A percentile compares a stretch with the other conserved stretches of the same genome.
phyloP scores from a whole-genome alignment of 768 basidiomycete species.

The Plicaturopsis crispa region DNA sequence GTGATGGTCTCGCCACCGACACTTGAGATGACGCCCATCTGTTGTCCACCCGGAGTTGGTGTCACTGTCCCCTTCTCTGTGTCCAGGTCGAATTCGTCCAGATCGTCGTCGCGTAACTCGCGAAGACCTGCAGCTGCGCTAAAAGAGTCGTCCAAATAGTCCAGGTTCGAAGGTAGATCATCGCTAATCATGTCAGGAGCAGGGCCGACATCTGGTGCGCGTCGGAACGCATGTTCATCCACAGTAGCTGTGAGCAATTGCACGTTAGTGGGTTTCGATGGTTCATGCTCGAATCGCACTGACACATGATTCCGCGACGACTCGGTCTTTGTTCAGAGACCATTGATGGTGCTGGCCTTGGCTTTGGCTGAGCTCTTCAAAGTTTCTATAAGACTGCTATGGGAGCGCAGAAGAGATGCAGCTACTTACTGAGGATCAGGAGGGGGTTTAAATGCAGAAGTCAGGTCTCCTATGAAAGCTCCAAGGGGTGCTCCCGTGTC shows the following conservation, averaged over 20 bases:
- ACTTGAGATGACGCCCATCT: slow-evolving; percentile 43
- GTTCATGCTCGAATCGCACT: too few relatives aligned
- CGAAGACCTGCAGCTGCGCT: slow-evolving; percentile 70
- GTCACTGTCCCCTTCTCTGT: slow-evolving; percentile 12
- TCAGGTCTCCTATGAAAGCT: slow-evolving; percentile 46
- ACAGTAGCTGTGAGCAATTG: slow-evolving; percentile 53
- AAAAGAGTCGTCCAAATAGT: slow-evolving; percentile 83
- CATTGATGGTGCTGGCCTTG: slow-evolving; percentile 21
- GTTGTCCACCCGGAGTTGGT: slow-evolving; percentile 15
- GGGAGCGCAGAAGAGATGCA: too few relatives aligned
- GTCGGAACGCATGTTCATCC: slow-evolving; percentile 77
- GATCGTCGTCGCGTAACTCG: slow-evolving; percentile 64
- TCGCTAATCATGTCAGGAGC: slow-evolving; percentile 87
- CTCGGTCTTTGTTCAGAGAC: slow-evolving; percentile 17
- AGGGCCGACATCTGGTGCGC: slow-evolving; percentile 66
- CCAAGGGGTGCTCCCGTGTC: slow-evolving; percentile 61
- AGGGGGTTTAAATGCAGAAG: slow-evolving; percentile 30
- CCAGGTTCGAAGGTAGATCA: slow-evolving; percentile 82
- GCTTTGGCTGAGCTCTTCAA: slow-evolving; percentile 16
- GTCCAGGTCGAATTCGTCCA: slow-evolving; percentile 54
- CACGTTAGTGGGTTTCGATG: too few relatives aligned
- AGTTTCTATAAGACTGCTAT: background rate
- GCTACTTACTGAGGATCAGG: too few relatives aligned
- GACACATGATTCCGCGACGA: slow-evolving; percentile 25
- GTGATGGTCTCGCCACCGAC: slow-evolving; percentile 83